Base-by-base conservation (phyloP, 306 rosid species). In the Elaeagnus macrophylla region DNA sequence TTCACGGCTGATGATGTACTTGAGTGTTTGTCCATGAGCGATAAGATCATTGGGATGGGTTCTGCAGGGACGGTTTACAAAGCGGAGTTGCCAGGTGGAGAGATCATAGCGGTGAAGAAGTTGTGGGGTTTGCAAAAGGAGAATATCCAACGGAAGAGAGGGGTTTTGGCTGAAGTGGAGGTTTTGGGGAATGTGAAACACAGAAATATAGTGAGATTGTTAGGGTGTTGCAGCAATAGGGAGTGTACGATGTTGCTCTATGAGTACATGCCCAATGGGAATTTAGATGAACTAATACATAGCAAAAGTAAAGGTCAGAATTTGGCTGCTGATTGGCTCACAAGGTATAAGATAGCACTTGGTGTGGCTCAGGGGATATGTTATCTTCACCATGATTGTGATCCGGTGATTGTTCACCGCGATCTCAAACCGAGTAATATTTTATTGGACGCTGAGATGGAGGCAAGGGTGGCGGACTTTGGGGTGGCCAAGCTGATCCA, bases 291-390 rank as follows among this genome's bases (percentile, higher is more conserved):
- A 25, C 47, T 87, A 51, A 43, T 91, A 72, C 96, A 87, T 73
- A 77, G 64, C 1, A 80, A 82, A 43, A 84, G 78, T 18, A 91
- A 91, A 56, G 88, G 79, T 0, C 75, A 86, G n/a, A 83, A 89
- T 68, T 47, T 86, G 15, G 75, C 48, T 0, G 83, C 91, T 4
- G 95, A 91, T 71, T 91, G 99, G 99, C 53, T 80, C 12, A 84
- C 96, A 0, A 66, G 99, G 75, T 84, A 91, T 45, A 87, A 84
- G 62, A 91, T 91, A 1, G 96, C 87, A 0, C 13, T 91, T 0
- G 99, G 99, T 1, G 99, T 91, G 61, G 99, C 99, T 3, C 99
- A 91, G 40, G 99, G 99, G 14, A 84, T 91, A 2, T 87, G 96
- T 43, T 91, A 91, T 59, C 94, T 91, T 20, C 99, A 91, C 78